Percentiles rank a stretch among this genome's conserved stretches.
Evolutionary conservation across 306 rosid genomes (phyloP).

Genomic region (Prosopis cineraria): DNA sequence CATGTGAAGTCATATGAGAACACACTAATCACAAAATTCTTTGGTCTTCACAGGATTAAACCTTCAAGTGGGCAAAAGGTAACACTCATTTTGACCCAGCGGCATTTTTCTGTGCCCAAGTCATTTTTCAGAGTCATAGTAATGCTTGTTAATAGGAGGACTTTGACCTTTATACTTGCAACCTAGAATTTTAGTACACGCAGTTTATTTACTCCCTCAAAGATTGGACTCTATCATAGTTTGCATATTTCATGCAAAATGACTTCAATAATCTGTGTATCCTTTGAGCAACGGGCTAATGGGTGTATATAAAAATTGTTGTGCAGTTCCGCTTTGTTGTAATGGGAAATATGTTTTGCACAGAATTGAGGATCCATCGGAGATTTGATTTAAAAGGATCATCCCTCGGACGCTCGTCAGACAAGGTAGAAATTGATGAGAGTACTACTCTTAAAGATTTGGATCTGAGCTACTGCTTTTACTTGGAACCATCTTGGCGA

Average conservation of each 20-base stretch:
- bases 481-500: conserved; percentile 97
- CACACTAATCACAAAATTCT: conserved; percentile 89
- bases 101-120: conserved; percentile 14
- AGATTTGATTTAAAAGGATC: conserved; percentile 97
- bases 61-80: conserved; percentile 99
- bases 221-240: conserved; percentile 20
- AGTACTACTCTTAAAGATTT: conserved; percentile 95
- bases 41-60: conserved; percentile 97
- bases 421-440: conserved; percentile 96
- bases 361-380: conserved; percentile 94
- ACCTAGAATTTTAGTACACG: conserved; percentile 14
- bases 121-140: conserved; percentile 17
- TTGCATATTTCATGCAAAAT: conserved; percentile 24
- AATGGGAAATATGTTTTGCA: conserved; percentile 99
- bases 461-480: conserved; percentile 84
- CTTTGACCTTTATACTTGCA: conserved; percentile 10
- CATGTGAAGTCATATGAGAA: conserved; percentile 91
- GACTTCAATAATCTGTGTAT: conserved; percentile 30
- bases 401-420: conserved; percentile 94
- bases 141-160: conserved; percentile 1
- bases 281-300: conserved; percentile 38
- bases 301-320: conserved; percentile 24
- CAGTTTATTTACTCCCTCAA: not conserved
- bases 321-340: conserved; percentile 98
- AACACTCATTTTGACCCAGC: conserved; percentile 23